Evolutionary conservation across 2,329 filamentous ascomycete species (phyloP).

Genomic region (Neobulgaria alba): DNA sequence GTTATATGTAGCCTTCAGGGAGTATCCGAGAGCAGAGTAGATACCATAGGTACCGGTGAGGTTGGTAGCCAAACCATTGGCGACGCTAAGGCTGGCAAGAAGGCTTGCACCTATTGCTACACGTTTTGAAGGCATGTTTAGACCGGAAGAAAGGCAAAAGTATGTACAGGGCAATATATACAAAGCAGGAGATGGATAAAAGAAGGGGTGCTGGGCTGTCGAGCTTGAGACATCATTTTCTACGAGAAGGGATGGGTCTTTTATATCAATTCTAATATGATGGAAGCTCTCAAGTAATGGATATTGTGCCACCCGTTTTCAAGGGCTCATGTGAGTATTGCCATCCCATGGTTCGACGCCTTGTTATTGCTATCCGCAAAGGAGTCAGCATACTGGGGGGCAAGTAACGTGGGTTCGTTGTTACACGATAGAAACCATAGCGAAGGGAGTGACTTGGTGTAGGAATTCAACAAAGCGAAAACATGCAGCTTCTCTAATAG

Average conservation of each 20-base stretch:
- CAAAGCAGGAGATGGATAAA: neutral
- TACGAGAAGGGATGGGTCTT: neutral
- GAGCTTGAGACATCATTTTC: neutral
- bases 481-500: neutral
- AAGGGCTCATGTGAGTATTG: neutral
- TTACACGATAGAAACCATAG: neutral
- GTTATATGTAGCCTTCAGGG: slow-evolving; percentile 32
- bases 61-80: slow-evolving; percentile 10
- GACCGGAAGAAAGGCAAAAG: neutral
- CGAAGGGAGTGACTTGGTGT: neutral
- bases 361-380: neutral
- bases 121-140: slow-evolving; percentile 7
- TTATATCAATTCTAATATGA: neutral
- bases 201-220: neutral
- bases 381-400: neutral
- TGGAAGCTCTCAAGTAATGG: neutral
- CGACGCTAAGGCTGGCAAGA: slow-evolving; percentile 6
- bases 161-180: neutral
- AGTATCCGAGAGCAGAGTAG: slow-evolving; percentile 10
- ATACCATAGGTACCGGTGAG: slow-evolving; percentile 7
- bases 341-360: neutral
- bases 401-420: neutral
- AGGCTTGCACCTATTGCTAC: slow-evolving; percentile 3
- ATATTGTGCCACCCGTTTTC: neutral
- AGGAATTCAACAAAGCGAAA: neutral